Conservation (phyloP, 371 early-diverging fungal genomes). For the Mucor indicus region DNA sequence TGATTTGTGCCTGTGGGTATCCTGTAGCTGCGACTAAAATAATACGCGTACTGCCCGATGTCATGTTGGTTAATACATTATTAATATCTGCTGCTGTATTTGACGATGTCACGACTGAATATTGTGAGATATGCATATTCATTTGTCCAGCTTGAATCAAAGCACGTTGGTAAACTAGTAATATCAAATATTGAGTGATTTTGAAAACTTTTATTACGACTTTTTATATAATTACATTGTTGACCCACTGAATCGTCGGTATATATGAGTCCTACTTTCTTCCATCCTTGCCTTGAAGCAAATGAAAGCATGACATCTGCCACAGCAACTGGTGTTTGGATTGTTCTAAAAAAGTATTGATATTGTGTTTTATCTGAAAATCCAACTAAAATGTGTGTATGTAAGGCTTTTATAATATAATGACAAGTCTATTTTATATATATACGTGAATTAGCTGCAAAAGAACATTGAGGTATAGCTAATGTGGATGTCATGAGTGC, state of each 20-base stretch:
- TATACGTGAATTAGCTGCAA: conserved; percentile 45
- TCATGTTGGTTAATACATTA: conserved; percentile 23
- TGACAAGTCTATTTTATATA: neutral
- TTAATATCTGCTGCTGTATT: conserved; percentile 16
- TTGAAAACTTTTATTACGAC: neutral
- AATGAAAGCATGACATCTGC: conserved; percentile 47
- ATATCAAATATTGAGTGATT: neutral
- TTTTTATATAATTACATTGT: conserved; percentile 28
- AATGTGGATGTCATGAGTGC: conserved; percentile 54
- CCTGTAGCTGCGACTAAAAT: conserved; percentile 41
- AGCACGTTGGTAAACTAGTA: conserved; percentile 35
- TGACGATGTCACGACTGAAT: conserved; percentile 27
- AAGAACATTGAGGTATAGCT: conserved; percentile 55
- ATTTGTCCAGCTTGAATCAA: conserved; percentile 32
- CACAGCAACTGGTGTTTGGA: conserved; percentile 45
- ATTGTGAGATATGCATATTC: conserved; percentile 33
- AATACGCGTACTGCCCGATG: conserved; percentile 34
- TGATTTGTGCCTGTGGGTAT: conserved; percentile 19
- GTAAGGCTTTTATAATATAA: too few relatives aligned
- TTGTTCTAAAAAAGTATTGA: conserved; percentile 53
- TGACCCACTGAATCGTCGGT: conserved; percentile 48
- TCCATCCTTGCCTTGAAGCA: conserved; percentile 44
- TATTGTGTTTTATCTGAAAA: conserved; percentile 45
- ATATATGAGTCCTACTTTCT: conserved; percentile 44
- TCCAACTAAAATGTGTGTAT: too few relatives aligned